Conservation (phyloP, 441 rosid species). For the Theobroma grandiflorum region DNA sequence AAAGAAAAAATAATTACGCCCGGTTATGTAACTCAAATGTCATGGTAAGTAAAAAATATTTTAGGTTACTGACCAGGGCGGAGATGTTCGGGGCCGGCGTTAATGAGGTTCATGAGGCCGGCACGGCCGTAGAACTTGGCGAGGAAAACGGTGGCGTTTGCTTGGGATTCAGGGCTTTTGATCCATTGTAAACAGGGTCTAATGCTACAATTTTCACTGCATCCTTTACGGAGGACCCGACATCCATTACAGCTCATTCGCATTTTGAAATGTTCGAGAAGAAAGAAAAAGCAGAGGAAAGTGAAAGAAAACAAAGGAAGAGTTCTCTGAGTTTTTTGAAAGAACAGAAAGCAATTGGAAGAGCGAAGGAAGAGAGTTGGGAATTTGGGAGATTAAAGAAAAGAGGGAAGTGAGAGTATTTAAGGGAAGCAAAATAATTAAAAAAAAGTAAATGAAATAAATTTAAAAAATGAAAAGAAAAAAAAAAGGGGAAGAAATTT, state of each 20-base stretch:
- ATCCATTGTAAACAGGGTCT: slow-evolving; percentile 79
- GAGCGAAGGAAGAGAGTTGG: neutral
- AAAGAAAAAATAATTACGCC: neutral
- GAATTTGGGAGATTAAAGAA: slow-evolving; percentile 20
- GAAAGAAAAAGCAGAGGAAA: neutral
- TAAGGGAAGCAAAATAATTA: slow-evolving; percentile 1
- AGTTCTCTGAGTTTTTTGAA: too few species aligned
- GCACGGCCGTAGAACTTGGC: slow-evolving; percentile 84
- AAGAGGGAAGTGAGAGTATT: slow-evolving; percentile 27
- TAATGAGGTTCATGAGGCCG: slow-evolving; percentile 79
- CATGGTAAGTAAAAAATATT: too few species aligned
- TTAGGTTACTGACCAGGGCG: slow-evolving; percentile 62
- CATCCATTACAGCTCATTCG: slow-evolving; percentile 88
- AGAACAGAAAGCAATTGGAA: neutral
- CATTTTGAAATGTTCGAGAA: slow-evolving; percentile 42
- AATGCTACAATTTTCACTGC: slow-evolving; percentile 72
- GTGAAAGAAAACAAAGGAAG: neutral
- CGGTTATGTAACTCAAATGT: neutral
- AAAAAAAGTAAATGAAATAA: neutral
- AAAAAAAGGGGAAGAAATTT: neutral
- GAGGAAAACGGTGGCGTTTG: slow-evolving; percentile 79
- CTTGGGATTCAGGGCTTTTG: slow-evolving; percentile 71
- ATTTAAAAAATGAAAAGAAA: neutral
- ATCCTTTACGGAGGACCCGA: slow-evolving; percentile 77
- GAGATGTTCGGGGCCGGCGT: slow-evolving; percentile 75